Conservation (phyloP, 192 early-diverging fungal species). For the Linnemannia exigua region DNA sequence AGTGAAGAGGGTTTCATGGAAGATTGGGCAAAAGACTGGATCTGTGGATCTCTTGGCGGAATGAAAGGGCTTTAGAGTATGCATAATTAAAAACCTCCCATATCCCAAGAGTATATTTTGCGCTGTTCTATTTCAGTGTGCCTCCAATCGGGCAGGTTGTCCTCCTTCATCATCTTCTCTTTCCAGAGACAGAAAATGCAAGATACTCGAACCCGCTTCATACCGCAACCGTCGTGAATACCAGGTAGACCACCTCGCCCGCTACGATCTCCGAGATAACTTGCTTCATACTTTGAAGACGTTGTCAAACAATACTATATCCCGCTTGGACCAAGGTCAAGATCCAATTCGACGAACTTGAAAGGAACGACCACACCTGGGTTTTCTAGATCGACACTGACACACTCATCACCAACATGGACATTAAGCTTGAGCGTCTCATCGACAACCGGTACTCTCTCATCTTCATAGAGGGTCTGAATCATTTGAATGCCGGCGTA, state of each 20-base stretch:
- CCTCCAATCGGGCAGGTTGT: too few species aligned
- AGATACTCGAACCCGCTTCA: not conserved
- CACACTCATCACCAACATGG: constrained; percentile 64
- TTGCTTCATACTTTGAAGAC: constrained; percentile 25
- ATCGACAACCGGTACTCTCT: constrained; percentile 49
- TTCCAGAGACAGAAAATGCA: constrained; percentile 23
- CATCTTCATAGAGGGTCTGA: constrained; percentile 27
- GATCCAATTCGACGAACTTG: constrained; percentile 31
- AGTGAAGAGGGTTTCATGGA: constrained; percentile 36
- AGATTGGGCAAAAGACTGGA: constrained; percentile 36
- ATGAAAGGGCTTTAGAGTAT: too few species aligned
- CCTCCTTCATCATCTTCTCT: too few species aligned
- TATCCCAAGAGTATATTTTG: too few species aligned
- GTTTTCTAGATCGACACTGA: constrained; percentile 71
- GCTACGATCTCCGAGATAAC: constrained; percentile 34
- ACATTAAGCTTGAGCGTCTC: constrained; percentile 55
- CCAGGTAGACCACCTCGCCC: constrained; percentile 13
- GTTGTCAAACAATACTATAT: not conserved
- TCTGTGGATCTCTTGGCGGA: constrained; percentile 17
- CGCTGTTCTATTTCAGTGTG: too few species aligned
- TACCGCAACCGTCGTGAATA: constrained; percentile 34
- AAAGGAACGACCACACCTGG: constrained; percentile 58
- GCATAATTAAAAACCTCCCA: not conserved
- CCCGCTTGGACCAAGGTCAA: constrained; percentile 31
- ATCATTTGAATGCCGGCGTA: constrained; percentile 66